Base-by-base conservation (phyloP, 2,329 filamentous ascomycete species). In the Colletotrichum sp. region DNA sequence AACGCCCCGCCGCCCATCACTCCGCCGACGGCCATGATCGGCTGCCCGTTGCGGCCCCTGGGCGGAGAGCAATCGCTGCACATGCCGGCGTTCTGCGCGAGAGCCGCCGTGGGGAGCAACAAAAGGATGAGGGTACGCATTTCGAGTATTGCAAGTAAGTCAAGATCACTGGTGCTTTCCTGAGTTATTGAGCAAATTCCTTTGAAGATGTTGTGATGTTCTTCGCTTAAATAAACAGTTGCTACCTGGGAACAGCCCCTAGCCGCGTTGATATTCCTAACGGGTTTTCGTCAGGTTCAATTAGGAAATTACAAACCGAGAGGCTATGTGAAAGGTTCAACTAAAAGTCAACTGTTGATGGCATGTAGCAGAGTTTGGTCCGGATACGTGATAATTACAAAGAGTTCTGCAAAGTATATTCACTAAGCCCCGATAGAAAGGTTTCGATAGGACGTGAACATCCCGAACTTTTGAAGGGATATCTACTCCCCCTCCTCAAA, bases 161-260 rank as follows among this genome's bases (percentile, higher is more conserved):
- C 15, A 18, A 28, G 55, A 26, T 10, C 55, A 28, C 55, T 10
- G 7, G 4, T 26, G 10, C 10, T 58, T 15, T 3, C 24, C 16
- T n/a, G 43, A 4, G 10, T 0, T 2, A 21, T 4, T 13, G 18
- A 48, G 9, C 2, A 12, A 10, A 13, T 6, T 13, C 1, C 10
- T 3, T 7, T 21, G 10, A 4, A 7, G 10, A 21, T 48, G 2
- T 6, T 21, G 43, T 48, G 6, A 21, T 21, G n/a, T 2, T 48
- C n/a, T n/a, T 21, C 12, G n/a, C 4, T 48, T 48, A 21, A 48
- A 48, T 48, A 48, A 48, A 1, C 6, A 12, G 1, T 21, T 21
- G 4, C 18, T 38, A 48, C 5, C 5, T 21, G 4, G 3, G 1
- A 12, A 48, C 9, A 12, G 18, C 6, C 18, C 18, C 18, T 12